A percentile compares a stretch with the other conserved stretches of the same genome.
Evolutionary conservation across 2,329 filamentous ascomycete species (phyloP).

Genomic region (Fusarium solani-melongenae): DNA sequence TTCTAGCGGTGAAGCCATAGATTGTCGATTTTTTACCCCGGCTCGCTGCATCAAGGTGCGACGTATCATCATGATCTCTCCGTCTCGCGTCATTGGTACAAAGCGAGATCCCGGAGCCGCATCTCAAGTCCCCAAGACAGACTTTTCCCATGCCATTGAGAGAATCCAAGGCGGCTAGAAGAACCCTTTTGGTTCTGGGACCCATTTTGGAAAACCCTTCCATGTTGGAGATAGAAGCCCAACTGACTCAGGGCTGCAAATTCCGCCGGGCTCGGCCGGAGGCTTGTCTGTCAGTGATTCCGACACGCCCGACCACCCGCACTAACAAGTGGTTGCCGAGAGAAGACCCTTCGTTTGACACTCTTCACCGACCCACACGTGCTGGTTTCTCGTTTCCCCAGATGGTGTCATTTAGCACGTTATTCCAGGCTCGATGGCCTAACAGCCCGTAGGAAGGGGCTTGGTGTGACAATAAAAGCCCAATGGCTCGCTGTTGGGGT

Average conservation of each 20-base stretch:
- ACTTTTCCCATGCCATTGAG: background rate
- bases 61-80: slow-evolving; percentile 17
- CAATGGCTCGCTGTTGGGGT: slow-evolving; percentile 19
- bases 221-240: background rate
- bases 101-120: background rate
- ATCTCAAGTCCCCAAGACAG: background rate
- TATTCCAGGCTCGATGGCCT: slow-evolving; percentile 43
- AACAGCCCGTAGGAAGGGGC: slow-evolving; percentile 17
- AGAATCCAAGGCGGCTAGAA: background rate
- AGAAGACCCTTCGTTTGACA: slow-evolving; percentile 26
- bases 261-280: slow-evolving; percentile 29
- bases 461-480: slow-evolving; percentile 36
- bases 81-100: slow-evolving; percentile 12
- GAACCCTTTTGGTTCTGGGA: background rate
- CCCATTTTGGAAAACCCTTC: slow-evolving; percentile 4
- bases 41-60: background rate
- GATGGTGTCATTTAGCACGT: slow-evolving; percentile 47
- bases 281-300: slow-evolving; percentile 23
- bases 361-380: slow-evolving; percentile 40
- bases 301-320: slow-evolving; percentile 29
- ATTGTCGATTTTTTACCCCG: background rate
- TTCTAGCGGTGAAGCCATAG: slow-evolving; percentile 26
- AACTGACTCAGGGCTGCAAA: slow-evolving; percentile 26
- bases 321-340: slow-evolving; percentile 34
- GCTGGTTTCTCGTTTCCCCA: slow-evolving; percentile 28